Percentiles rank a stretch among this genome's conserved stretches.
These are phyloP conservation scores for Cyclotella choctawhatcheeana DNA, from an alignment of 108 stramenopile genomes.

Conservation along the genomic window DNA sequence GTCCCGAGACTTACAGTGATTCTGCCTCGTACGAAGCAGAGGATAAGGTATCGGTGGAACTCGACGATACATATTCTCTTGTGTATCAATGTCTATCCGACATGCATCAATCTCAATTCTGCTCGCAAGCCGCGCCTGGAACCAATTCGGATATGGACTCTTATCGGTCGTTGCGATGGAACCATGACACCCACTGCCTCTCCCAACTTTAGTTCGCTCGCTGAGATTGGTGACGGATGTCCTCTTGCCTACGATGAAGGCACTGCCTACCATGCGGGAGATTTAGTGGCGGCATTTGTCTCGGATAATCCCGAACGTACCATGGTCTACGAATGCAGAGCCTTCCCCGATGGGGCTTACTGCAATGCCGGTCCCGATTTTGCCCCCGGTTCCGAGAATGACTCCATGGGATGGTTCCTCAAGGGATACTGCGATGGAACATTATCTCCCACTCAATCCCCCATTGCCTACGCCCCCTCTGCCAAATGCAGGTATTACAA, in stretches of 20 bases:
- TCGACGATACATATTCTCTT: slow-evolving; percentile 1
- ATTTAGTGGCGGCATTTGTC: neutral
- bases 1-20: slow-evolving; percentile 7
- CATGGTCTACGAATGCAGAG: slow-evolving; percentile 25
- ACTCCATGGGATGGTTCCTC: slow-evolving; percentile 13
- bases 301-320: neutral
- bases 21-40: slow-evolving; percentile 4
- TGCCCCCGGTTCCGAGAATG: slow-evolving; percentile 1
- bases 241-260: neutral
- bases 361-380: slow-evolving; percentile 19
- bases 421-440: slow-evolving; percentile 20
- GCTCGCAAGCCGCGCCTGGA: slow-evolving; percentile 7
- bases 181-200: slow-evolving; percentile 2
- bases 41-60: neutral
- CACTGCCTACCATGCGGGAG: neutral
- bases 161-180: slow-evolving; percentile 9
- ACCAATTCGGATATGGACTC: neutral
- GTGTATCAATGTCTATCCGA: slow-evolving; percentile 8
- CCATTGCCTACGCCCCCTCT: neutral
- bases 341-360: slow-evolving; percentile 11
- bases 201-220: neutral
- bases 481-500: slow-evolving; percentile 6
- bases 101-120: neutral
- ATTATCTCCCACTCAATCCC: slow-evolving; percentile 10
- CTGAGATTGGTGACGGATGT: slow-evolving; percentile 7